Conservation (phyloP, 1,284 basidiomycete species). For the Coriolopsis trogii region DNA sequence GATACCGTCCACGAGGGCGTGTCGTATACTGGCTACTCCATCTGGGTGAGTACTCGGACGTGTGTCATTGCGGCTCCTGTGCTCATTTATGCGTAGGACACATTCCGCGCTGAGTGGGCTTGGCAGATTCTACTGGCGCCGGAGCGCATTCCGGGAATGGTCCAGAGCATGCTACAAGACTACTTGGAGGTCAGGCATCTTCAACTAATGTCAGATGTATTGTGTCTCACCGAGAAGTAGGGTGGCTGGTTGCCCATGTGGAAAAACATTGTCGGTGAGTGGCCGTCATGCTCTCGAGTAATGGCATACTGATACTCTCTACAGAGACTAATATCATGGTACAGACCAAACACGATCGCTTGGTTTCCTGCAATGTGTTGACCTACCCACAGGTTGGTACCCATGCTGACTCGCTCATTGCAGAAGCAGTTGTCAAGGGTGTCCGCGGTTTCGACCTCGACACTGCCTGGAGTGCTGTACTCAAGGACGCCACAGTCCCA, state of each 20-base stretch:
- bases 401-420: constrained; percentile 80
- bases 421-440: constrained; percentile 75
- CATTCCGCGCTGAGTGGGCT: constrained; percentile 78
- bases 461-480: constrained; percentile 74
- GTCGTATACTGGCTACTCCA: constrained; percentile 84
- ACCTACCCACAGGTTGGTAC: constrained; percentile 59
- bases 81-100: constrained; percentile 53
- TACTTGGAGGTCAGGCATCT: constrained; percentile 56
- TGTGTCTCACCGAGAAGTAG: constrained; percentile 35
- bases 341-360: background rate
- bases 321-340: constrained; percentile 78
- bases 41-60: constrained; percentile 60
- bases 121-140: constrained; percentile 79
- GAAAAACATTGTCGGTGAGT: constrained; percentile 79
- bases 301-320: background rate
- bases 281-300: constrained; percentile 9
- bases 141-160: constrained; percentile 74
- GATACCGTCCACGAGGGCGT: constrained; percentile 62
- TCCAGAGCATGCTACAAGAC: constrained; percentile 81
- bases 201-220: background rate
- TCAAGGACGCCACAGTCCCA: constrained; percentile 73
- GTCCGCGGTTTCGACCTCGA: constrained; percentile 64
- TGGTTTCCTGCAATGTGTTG: background rate
- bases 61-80: no score
- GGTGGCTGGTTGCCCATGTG: constrained; percentile 90